These are phyloP conservation scores for Phytophthora fragariae DNA, from an alignment of 352 stramenopile species.

Conservation along the genomic window DNA sequence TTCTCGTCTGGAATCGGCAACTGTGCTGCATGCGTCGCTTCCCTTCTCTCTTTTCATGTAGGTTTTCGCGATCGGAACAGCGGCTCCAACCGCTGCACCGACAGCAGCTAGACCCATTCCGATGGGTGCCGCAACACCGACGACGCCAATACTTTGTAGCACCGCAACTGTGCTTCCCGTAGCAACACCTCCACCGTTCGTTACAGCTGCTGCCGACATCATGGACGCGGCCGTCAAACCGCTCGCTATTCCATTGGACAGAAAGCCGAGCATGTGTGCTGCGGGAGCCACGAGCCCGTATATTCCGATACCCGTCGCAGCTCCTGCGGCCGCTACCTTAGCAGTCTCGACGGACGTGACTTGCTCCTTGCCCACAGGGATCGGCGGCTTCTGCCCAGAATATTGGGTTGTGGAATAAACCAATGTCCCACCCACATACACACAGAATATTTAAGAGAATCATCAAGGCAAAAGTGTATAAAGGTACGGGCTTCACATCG, in stretches of 20 bases:
- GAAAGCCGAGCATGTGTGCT: neutral
- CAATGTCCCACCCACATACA: no score
- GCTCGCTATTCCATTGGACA: constrained; percentile 41
- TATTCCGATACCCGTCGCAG: neutral
- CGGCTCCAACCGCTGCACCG: constrained; percentile 18
- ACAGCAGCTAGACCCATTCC: constrained; percentile 33
- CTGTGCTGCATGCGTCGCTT: neutral
- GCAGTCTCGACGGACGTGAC: neutral
- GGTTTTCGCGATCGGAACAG: neutral
- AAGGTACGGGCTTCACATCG: no score
- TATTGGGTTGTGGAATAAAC: no score
- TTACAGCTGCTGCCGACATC: constrained; percentile 64
- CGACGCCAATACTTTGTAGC: constrained; percentile 58
- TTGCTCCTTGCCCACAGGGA: no score
- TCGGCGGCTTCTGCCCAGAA: no score
- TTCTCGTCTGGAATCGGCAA: neutral
- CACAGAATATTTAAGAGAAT: no score
- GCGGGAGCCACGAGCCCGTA: neutral
- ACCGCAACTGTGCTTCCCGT: constrained; percentile 48
- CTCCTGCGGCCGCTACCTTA: neutral
- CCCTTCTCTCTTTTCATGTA: neutral
- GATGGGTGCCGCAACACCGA: constrained; percentile 44
- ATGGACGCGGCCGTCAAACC: constrained; percentile 53
- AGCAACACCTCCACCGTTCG: constrained; percentile 52
- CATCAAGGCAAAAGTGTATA: no score